phyloP scores from a whole-genome alignment of 2,329 filamentous ascomycete genomes.

The Aspergillus jensenii region DNA sequence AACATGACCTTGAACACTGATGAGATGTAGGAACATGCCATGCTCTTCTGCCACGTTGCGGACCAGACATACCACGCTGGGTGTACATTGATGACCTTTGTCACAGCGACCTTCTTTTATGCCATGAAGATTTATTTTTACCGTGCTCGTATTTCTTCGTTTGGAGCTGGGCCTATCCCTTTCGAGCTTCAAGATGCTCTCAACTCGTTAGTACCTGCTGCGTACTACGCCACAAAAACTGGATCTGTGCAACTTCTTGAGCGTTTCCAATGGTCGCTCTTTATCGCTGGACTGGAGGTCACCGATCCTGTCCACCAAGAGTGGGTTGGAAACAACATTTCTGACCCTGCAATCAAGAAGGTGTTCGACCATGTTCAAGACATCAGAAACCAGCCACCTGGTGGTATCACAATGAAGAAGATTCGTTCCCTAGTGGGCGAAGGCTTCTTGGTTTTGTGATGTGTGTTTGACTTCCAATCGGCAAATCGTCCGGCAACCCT shows the following conservation, averaged over 20 bases:
- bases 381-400: not conserved
- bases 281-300: constrained; percentile 9
- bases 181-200: not conserved
- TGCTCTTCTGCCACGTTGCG: not conserved
- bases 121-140: constrained; percentile 10
- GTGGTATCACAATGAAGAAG: constrained; percentile 2
- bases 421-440: not conserved
- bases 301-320: constrained; percentile 11
- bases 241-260: constrained; percentile 11
- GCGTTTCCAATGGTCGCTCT: constrained; percentile 14
- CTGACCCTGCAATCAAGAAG: constrained; percentile 8
- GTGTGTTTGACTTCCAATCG: not conserved
- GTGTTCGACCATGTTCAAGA: not conserved
- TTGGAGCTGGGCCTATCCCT: not conserved
- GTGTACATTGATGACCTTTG: constrained; percentile 7
- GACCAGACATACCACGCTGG: not conserved
- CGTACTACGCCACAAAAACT: constrained; percentile 5
- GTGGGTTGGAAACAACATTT: constrained; percentile 9
- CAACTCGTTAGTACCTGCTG: not conserved
- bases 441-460: not conserved
- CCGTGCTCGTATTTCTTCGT: constrained; percentile 5
- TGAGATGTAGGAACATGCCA: not conserved
- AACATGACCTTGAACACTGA: not conserved
- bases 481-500: no score
- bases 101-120: constrained; percentile 11